Conservation (phyloP, 1,284 basidiomycete species). For the Agaricales sp. region DNA sequence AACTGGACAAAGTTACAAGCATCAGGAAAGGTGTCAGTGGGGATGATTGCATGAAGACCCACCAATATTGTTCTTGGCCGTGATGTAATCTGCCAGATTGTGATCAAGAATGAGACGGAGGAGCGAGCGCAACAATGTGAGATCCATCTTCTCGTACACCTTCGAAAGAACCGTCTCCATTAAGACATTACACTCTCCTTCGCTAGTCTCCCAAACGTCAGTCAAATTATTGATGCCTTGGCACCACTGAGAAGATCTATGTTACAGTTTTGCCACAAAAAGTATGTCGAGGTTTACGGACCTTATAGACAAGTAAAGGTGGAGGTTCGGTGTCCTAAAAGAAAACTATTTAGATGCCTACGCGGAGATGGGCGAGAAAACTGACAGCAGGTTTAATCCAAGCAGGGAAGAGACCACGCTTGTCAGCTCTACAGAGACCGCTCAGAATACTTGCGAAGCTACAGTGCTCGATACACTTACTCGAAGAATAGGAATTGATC, state of each 20-base stretch:
- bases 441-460: constrained; percentile 11
- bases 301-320: constrained; percentile 92
- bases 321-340: constrained; percentile 84
- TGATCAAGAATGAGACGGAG: constrained; percentile 92
- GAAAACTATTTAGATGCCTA: constrained; percentile 9
- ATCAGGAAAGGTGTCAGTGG: constrained; percentile 15
- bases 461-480: constrained; percentile 21
- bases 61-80: constrained; percentile 92
- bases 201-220: constrained; percentile 94
- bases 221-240: constrained; percentile 91
- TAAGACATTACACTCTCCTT: constrained; percentile 93
- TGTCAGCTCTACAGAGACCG: constrained; percentile 68
- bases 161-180: constrained; percentile 96
- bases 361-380: constrained; percentile 4
- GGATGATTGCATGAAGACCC: constrained; percentile 11
- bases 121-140: constrained; percentile 88
- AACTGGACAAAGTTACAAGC: constrained; percentile 23
- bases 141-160: constrained; percentile 96
- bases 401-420: constrained; percentile 90
- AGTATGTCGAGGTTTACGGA: constrained; percentile 19
- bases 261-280: constrained; percentile 5
- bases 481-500: constrained; percentile 87
- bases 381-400: constrained; percentile 90
- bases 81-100: constrained; percentile 97
- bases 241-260: constrained; percentile 50